phyloP scores from a whole-genome alignment of 352 stramenopile species.

The Globisporangium uncinulatum region DNA sequence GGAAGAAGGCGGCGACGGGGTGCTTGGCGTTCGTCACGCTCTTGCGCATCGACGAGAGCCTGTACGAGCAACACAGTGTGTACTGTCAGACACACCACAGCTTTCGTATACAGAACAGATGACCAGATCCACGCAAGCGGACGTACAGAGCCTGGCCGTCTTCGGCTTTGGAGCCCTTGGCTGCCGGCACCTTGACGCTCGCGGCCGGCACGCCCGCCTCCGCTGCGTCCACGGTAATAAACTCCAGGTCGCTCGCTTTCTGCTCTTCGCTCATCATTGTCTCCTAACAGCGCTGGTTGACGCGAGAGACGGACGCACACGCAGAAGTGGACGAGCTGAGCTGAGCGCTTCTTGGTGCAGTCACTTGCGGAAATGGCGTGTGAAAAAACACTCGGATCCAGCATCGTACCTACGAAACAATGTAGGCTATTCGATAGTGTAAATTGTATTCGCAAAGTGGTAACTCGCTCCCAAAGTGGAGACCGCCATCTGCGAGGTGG shows the following conservation, averaged over 20 bases:
- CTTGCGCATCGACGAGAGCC: conserved; percentile 65
- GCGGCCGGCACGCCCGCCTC: conserved; percentile 7
- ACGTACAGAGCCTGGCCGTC: conserved; percentile 63
- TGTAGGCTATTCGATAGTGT: too few relatives aligned
- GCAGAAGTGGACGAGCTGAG: not conserved
- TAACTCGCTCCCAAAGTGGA: not conserved
- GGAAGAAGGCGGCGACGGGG: conserved; percentile 93
- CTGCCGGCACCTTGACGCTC: conserved; percentile 15
- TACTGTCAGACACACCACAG: too few relatives aligned
- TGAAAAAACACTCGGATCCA: too few relatives aligned
- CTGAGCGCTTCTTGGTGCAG: not conserved
- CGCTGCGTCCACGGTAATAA: conserved; percentile 60
- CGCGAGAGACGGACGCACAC: not conserved
- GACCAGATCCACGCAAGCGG: not conserved
- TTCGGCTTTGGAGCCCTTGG: conserved; percentile 17
- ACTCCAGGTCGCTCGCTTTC: conserved; percentile 68
- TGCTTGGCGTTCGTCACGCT: conserved; percentile 83
- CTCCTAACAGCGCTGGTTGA: not conserved
- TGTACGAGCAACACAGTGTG: conserved; percentile 11
- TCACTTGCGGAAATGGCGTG: not conserved
- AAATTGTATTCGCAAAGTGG: not conserved
- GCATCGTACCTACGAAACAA: too few relatives aligned
- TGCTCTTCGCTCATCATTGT: conserved; percentile 59
- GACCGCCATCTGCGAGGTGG: not conserved
- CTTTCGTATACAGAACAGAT: not conserved